Base-by-base conservation (phyloP, 2,329 filamentous ascomycete genomes). In the Leptodontidium sp. region DNA sequence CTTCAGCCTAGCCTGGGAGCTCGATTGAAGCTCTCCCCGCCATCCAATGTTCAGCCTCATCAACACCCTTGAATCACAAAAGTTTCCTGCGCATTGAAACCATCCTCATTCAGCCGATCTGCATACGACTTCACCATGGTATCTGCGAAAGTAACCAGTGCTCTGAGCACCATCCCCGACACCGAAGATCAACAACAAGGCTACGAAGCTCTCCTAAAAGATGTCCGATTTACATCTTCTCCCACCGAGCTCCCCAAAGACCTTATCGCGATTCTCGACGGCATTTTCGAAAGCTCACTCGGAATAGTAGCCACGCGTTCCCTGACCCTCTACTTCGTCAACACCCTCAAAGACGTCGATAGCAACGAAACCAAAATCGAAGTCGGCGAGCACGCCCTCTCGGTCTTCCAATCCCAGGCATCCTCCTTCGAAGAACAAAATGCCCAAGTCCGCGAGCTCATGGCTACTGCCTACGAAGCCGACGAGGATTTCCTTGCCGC, bases 351-450 rank as follows among this genome's bases (percentile, higher is more conserved):
- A 70, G 80, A 82, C 24, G 83, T 94, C 67, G 80, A 85, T 47
- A 86, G 88, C 73, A 80, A 88, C 52, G 88, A 91, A 69, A 83
- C 90, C 70, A 91, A 91, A 81, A 91, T 97, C 75, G 87, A 90
- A 72, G 91, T 94, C 58, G 94, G 92, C 75, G 86, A 88, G 75
- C 88, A 91, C 78, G 87, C 93, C n/a, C 86, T 97, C 52, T 82
- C 85, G 62, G 83, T 89, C 53, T 86, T 98, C 63, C 77, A 81
- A 79, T 86, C 78, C 81, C 91, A 79, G 35, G 90, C 81, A 81
- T 91, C 78, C 40, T 92, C 91, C 1, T 96, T 93, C 77, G 90
- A 96, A 80, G 94, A 98, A 79, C 93, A 97, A 80, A 89, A 92
- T 75, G 92, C 91, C 6, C 84, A 88, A 55, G 85, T 98, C 65